Percentiles rank a stretch among this genome's conserved stretches.
Conservation (phyloP, 2,329 filamentous ascomycete genomes). For the Pseudogymnoascus sp. region DNA sequence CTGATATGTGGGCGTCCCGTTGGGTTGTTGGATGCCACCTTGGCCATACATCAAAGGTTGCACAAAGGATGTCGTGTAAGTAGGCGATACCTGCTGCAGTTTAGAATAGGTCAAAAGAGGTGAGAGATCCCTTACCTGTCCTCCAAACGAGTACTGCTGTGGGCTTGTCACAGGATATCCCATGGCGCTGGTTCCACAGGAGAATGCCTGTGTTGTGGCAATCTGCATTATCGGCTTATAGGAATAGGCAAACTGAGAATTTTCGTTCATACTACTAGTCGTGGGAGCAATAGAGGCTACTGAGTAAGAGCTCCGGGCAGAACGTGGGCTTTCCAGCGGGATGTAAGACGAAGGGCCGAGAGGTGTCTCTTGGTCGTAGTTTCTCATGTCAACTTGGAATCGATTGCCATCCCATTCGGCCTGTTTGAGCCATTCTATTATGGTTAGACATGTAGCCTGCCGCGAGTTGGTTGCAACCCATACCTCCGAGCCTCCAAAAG, state of each 20-base stretch:
- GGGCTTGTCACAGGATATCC: constrained; percentile 1
- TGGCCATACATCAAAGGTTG: constrained; percentile 7
- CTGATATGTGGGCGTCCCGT: neutral
- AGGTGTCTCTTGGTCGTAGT: neutral
- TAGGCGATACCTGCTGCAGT: neutral
- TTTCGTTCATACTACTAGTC: constrained; percentile 4
- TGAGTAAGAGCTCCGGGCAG: neutral
- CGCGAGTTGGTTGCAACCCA: neutral
- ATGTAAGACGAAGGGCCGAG: neutral
- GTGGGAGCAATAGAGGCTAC: neutral
- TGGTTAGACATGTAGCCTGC: neutral
- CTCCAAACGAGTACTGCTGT: neutral
- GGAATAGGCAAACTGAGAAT: constrained; percentile 1
- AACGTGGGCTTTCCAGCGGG: neutral
- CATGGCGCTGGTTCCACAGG: neutral
- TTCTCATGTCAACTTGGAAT: constrained; percentile 3
- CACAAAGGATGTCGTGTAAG: neutral
- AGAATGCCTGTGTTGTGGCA: neutral
- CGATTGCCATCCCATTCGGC: constrained; percentile 1
- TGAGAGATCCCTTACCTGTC: neutral
- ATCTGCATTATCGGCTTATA: constrained; percentile 7
- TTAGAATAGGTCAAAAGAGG: neutral
- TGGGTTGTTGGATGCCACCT: constrained; percentile 1
- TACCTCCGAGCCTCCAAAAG: constrained; percentile 4
- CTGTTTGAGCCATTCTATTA: neutral